phyloP scores from a whole-genome alignment of 2,329 filamentous ascomycete species.

The Cyanodermella asteris region DNA sequence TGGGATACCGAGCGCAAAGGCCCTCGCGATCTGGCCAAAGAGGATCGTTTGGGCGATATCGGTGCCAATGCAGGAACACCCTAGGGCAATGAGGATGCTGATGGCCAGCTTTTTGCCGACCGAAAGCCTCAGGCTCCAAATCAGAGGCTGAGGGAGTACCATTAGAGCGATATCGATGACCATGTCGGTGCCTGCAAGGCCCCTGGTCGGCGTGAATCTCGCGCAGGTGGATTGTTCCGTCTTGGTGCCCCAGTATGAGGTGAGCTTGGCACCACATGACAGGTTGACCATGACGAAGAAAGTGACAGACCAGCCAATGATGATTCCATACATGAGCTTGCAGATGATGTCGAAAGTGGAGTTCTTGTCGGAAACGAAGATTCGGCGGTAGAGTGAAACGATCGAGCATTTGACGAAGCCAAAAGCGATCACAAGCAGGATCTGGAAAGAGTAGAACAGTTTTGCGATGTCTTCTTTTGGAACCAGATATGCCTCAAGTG shows the following conservation, averaged over 20 bases:
- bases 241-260: constrained; percentile 1
- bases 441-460: not conserved
- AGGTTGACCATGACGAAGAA: constrained; percentile 3
- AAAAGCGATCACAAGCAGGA: constrained; percentile 1
- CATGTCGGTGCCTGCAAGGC: constrained; percentile 1
- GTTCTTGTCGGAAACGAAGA: constrained; percentile 2
- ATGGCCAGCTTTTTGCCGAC: constrained; percentile 1
- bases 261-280: constrained; percentile 1
- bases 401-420: constrained; percentile 3
- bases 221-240: not conserved
- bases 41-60: no score
- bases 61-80: no score
- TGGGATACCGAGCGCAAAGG: no score
- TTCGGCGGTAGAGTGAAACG: constrained; percentile 2
- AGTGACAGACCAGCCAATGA: constrained; percentile 2
- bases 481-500: not conserved
- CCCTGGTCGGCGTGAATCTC: not conserved
- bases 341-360: constrained; percentile 1
- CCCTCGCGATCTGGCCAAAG: no score
- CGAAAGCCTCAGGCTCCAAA: constrained; percentile 1
- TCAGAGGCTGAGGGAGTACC: constrained; percentile 2
- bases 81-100: constrained; percentile 1
- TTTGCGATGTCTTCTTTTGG: constrained; percentile 1
- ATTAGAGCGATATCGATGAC: constrained; percentile 2
- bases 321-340: not conserved